A percentile compares a stretch with the other conserved stretches of the same genome.
These are phyloP conservation scores for Lactifluus hygrophoroides DNA, from an alignment of 768 basidiomycete species.

Conservation along the genomic window DNA sequence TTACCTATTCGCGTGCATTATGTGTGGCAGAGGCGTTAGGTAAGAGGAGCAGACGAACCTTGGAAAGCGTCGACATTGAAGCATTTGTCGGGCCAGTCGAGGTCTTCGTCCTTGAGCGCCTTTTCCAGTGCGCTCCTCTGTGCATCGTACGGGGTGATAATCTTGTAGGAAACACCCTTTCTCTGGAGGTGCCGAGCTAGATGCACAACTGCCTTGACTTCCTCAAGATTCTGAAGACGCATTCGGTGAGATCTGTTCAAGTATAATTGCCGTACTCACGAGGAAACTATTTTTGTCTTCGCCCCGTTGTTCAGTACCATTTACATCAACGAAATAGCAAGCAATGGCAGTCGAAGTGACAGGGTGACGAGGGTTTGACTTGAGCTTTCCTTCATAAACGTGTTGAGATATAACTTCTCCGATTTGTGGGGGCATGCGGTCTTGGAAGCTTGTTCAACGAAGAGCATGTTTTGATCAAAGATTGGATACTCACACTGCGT, in stretches of 20 bases:
- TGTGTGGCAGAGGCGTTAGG: neutral
- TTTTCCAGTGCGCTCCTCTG: constrained; percentile 56
- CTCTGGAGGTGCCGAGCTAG: constrained; percentile 51
- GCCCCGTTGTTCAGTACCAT: constrained; percentile 29
- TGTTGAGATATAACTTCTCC: constrained; percentile 60
- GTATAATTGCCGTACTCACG: neutral
- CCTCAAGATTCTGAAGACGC: constrained; percentile 45
- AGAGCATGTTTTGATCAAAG: neutral
- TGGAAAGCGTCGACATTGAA: constrained; percentile 79
- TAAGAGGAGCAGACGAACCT: constrained; percentile 35
- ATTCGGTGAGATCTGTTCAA: neutral
- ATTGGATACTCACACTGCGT: constrained; percentile 54
- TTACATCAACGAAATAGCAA: constrained; percentile 63
- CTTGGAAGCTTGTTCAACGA: constrained; percentile 32
- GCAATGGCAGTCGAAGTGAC: constrained; percentile 36
- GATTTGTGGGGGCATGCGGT: constrained; percentile 79
- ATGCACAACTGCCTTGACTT: constrained; percentile 46
- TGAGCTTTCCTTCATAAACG: constrained; percentile 55
- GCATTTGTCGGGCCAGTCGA: constrained; percentile 59
- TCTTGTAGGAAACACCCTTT: constrained; percentile 41
- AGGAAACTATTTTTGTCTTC: neutral
- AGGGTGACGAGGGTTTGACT: constrained; percentile 44
- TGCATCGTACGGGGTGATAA: constrained; percentile 78
- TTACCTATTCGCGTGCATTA: constrained; percentile 44
- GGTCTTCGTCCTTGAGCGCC: constrained; percentile 37